A percentile compares a stretch with the other conserved stretches of the same genome.
Evolutionary conservation across 495 filamentous ascomycete genomes (phyloP).

Genomic region (Hypomontagnella submonticulosa): DNA sequence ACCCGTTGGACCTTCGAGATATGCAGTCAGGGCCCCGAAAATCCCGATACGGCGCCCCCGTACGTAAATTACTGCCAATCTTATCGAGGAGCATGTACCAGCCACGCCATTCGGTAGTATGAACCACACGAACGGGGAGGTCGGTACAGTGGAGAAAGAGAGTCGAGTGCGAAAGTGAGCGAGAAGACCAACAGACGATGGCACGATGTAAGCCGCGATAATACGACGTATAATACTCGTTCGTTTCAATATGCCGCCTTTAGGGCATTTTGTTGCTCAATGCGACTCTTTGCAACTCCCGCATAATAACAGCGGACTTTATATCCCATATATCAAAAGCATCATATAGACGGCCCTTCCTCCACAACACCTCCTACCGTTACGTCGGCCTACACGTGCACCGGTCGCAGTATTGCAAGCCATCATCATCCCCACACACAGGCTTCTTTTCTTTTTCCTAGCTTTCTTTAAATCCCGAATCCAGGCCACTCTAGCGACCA

Average conservation of each 20-base stretch:
- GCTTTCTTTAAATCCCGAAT: slow-evolving; percentile 13
- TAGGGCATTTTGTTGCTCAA: slow-evolving; percentile 18
- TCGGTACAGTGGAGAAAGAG: slow-evolving; percentile 21
- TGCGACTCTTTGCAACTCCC: slow-evolving; percentile 22
- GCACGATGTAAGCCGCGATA: slow-evolving; percentile 17
- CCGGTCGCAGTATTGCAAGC: slow-evolving; percentile 16
- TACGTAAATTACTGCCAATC: slow-evolving; percentile 19
- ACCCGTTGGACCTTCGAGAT: no score
- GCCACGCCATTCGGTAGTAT: slow-evolving; percentile 19
- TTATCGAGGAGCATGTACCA: slow-evolving; percentile 24
- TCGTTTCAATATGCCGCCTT: slow-evolving; percentile 26
- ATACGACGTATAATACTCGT: slow-evolving; percentile 15
- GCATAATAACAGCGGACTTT: slow-evolving; percentile 14
- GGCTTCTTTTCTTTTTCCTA: not conserved
- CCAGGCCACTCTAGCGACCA: slow-evolving; percentile 1
- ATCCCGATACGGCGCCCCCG: not conserved
- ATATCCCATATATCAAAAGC: slow-evolving; percentile 19
- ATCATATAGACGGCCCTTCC: slow-evolving; percentile 26
- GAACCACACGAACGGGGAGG: slow-evolving; percentile 29
- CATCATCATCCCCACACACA: slow-evolving; percentile 26
- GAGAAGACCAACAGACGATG: slow-evolving; percentile 17
- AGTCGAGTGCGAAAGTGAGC: not conserved
- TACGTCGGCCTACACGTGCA: slow-evolving; percentile 26
- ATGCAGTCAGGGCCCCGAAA: not conserved
- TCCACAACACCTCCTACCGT: slow-evolving; percentile 15